These are phyloP conservation scores for Hexamita inflata DNA, from an alignment of 208 protist species.

Conservation along the genomic window DNA sequence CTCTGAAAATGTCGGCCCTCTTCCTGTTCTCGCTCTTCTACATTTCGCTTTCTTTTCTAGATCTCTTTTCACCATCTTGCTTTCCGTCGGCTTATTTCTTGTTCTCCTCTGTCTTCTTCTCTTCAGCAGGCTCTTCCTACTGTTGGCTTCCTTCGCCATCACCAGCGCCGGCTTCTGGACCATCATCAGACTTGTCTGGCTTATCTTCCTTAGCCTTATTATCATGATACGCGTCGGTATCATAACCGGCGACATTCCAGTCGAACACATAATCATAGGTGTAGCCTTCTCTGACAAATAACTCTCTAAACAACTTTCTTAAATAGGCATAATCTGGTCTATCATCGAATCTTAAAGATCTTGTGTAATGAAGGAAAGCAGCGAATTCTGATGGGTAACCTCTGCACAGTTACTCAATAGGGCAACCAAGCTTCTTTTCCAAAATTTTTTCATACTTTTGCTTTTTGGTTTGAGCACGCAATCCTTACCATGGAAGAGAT, in stretches of 20 bases:
- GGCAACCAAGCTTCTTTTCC: constrained; percentile 81
- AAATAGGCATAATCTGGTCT: constrained; percentile 95
- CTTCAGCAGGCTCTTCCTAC: background rate
- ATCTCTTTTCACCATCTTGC: no score
- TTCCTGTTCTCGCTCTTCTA: background rate
- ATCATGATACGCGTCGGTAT: constrained; percentile 11
- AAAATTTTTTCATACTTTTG: constrained; percentile 94
- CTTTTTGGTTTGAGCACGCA: constrained; percentile 80
- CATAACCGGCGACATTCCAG: constrained; percentile 60
- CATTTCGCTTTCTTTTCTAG: background rate
- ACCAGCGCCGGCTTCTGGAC: background rate
- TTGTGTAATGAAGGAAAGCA: constrained; percentile 84
- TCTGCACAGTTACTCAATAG: constrained; percentile 79
- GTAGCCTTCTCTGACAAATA: constrained; percentile 88
- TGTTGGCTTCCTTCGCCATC: background rate
- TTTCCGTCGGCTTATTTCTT: background rate
- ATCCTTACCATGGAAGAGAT: constrained; percentile 85
- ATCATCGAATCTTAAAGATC: constrained; percentile 86
- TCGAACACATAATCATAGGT: constrained; percentile 93
- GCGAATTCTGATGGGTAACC: constrained; percentile 67
- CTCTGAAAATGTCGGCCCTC: background rate
- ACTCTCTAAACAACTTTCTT: constrained; percentile 81
- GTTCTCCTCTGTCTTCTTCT: background rate
- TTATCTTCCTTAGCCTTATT: background rate
- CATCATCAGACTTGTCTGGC: background rate